Percentiles rank a stretch among this genome's conserved stretches.
Conservation (phyloP, 2,329 filamentous ascomycete species). For the Knufia petricola region DNA sequence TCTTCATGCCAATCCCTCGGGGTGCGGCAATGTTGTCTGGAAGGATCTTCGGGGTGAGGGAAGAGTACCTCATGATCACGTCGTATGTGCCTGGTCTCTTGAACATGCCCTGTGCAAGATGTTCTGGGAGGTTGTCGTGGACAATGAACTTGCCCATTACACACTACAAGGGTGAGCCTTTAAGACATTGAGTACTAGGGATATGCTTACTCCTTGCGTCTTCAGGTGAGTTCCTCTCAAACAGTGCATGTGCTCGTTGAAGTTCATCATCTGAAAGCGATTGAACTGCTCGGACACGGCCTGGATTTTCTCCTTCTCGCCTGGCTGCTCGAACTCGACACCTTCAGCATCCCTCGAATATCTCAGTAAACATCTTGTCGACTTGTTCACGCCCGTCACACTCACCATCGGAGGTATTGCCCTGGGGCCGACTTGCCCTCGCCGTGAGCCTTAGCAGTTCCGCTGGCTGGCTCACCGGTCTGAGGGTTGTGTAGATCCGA, state of each 20-base stretch:
- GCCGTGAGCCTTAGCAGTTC: slow-evolving; percentile 10
- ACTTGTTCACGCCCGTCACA: neutral
- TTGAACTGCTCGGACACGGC: slow-evolving; percentile 16
- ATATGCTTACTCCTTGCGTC: slow-evolving; percentile 14
- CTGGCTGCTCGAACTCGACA: slow-evolving; percentile 12
- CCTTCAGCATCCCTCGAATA: slow-evolving; percentile 12
- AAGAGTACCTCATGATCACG: slow-evolving; percentile 20
- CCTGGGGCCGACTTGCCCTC: slow-evolving; percentile 7
- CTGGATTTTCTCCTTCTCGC: slow-evolving; percentile 17
- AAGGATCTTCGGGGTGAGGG: slow-evolving; percentile 16
- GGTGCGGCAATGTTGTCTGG: slow-evolving; percentile 17
- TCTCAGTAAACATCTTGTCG: neutral
- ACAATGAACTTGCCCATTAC: slow-evolving; percentile 18
- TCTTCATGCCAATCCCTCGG: slow-evolving; percentile 18
- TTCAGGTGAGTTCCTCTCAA: slow-evolving; percentile 17
- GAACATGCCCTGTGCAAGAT: slow-evolving; percentile 20
- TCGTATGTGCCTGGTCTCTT: slow-evolving; percentile 16
- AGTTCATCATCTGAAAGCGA: slow-evolving; percentile 20
- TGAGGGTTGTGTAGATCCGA: slow-evolving; percentile 7
- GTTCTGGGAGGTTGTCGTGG: slow-evolving; percentile 12
- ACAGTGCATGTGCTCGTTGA: slow-evolving; percentile 18
- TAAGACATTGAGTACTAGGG: neutral
- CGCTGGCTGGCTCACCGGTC: slow-evolving; percentile 10
- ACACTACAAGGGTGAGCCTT: slow-evolving; percentile 10
- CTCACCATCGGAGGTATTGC: slow-evolving; percentile 10